These are phyloP conservation scores for Pleurotus eryngii DNA, from an alignment of 768 basidiomycete genomes.

Conservation along the genomic window DNA sequence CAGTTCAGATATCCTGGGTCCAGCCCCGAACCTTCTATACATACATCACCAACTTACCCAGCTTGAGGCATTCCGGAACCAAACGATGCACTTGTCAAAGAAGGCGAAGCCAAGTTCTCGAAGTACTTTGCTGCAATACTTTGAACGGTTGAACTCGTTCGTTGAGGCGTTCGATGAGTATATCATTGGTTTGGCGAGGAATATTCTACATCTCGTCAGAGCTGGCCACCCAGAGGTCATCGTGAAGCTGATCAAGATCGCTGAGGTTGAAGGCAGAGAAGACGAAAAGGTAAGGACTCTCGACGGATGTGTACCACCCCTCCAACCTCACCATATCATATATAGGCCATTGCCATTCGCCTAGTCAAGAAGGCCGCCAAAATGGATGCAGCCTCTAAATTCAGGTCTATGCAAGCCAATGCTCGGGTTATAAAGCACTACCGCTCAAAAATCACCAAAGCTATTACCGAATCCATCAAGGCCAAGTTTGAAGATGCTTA, in stretches of 20 bases:
- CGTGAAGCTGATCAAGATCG: conserved; percentile 89
- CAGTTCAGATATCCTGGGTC: conserved; percentile 74
- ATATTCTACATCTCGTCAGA: conserved; percentile 75
- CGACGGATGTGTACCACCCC: too few species aligned
- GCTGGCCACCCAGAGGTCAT: conserved; percentile 82
- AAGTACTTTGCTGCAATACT: conserved; percentile 70
- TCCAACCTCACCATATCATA: background rate
- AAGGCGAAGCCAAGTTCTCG: conserved; percentile 66
- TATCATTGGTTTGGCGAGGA: conserved; percentile 71
- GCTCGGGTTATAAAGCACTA: conserved; percentile 95
- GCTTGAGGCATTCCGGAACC: conserved; percentile 90
- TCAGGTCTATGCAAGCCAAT: conserved; percentile 90
- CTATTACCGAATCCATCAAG: conserved; percentile 75
- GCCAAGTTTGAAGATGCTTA: conserved; percentile 68
- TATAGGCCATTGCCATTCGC: conserved; percentile 86
- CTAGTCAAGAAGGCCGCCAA: conserved; percentile 94
- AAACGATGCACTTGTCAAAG: conserved; percentile 93
- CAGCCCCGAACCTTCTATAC: conserved; percentile 82
- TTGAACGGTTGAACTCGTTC: conserved; percentile 80
- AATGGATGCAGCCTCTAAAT: conserved; percentile 88
- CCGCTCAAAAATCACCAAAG: conserved; percentile 81
- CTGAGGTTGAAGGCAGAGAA: conserved; percentile 87
- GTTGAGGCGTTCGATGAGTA: conserved; percentile 85
- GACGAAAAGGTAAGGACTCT: conserved; percentile 78
- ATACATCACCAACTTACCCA: conserved; percentile 92